Evolutionary conservation across 2,329 filamentous ascomycete species (phyloP), one percentile per base, ranked within the genome.

Genomic region (Elsinoe arachidis): DNA sequence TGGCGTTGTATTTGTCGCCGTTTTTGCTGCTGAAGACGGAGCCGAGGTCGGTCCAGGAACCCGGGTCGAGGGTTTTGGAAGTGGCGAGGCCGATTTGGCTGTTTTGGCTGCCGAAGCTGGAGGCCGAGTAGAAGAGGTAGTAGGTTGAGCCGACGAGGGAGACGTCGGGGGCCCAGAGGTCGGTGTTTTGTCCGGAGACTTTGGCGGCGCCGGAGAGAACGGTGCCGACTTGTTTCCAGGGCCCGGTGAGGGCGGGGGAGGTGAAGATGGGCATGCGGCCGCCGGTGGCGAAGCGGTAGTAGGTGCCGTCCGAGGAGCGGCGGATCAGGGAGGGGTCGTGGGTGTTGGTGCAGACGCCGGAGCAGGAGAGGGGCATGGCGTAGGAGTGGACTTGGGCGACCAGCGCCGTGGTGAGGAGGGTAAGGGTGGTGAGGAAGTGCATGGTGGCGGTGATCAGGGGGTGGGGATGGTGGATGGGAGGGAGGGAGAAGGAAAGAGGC

Each of bases 51-150:
- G 76, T 82, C 82, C 82, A 86, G 14, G 72, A 74, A 37, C 80
- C 81, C 11, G 74, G 70, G 26, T 80, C 77, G 67, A 81, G 72
- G 3, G 71, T 71, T 3, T 63, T 63, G n/a, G 73, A 76, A 0
- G 74, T 80, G 1, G 78, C 79, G 3, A 80, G 69, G 15, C 85
- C 84, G 61, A 87, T 86, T 34, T 80, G 80, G 0, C 80, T 83
- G 67, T 76, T 70, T 61, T 85, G 82, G 0, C 74, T 77, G 0
- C 83, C 83, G 61, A 84, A 85, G 0, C 77, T 73, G 35, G 78
- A 82, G n/a, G 86, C 81, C 1, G 80, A 74, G 69, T 87, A 86
- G 76, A 84, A 86, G n/a, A 82, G 69, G 63, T 85, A 79, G 71
- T 86, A 88, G 0, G 74, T 73, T 56, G 70, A 73, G 60, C 78